Percentiles rank a stretch among this genome's conserved stretches.
phyloP scores from a whole-genome alignment of 2,329 filamentous ascomycete genomes.

The Trichoderma citrinoviride region DNA sequence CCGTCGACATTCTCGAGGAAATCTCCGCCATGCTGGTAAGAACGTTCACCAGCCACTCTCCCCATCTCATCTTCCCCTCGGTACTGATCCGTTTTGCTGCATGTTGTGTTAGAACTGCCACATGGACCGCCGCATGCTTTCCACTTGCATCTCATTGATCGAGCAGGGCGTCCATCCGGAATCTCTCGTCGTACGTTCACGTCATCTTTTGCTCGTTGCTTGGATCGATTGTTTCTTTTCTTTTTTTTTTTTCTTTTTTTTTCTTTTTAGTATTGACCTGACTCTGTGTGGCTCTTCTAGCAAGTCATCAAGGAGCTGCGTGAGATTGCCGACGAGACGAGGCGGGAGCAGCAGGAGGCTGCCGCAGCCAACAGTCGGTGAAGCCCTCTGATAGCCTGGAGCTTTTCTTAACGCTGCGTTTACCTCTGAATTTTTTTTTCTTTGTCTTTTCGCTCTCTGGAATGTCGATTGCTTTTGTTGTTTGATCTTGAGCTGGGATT shows the following conservation, averaged over 20 bases:
- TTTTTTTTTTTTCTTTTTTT: too few relatives aligned
- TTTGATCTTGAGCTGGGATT: conserved; percentile 9
- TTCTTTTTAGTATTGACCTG: not conserved
- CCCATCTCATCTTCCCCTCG: too few relatives aligned
- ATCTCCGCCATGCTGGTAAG: conserved; percentile 90
- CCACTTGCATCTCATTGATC: conserved; percentile 93
- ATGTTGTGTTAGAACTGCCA: conserved; percentile 77
- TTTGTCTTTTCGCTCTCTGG: not conserved
- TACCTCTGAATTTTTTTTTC: not conserved
- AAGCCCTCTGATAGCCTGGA: not conserved
- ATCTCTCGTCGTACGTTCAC: conserved; percentile 73
- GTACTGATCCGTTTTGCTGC: too few relatives aligned
- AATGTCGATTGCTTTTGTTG: not conserved
- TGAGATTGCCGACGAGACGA: conserved; percentile 52
- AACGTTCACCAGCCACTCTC: conserved; percentile 31
- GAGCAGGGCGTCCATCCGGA: conserved; percentile 97
- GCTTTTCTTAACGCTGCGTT: not conserved
- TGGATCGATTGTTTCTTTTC: not conserved
- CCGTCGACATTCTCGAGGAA: conserved; percentile 78
- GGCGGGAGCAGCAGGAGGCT: conserved; percentile 33
- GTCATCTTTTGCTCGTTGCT: not conserved
- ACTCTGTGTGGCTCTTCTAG: conserved; percentile 37
- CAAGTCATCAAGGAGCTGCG: conserved; percentile 60
- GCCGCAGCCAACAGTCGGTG: conserved; percentile 13
- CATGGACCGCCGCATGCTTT: conserved; percentile 84